Percentiles rank a stretch among this genome's conserved stretches.
Evolutionary conservation across 768 basidiomycete species (phyloP).

Genomic region (Mycena chlorophos): DNA sequence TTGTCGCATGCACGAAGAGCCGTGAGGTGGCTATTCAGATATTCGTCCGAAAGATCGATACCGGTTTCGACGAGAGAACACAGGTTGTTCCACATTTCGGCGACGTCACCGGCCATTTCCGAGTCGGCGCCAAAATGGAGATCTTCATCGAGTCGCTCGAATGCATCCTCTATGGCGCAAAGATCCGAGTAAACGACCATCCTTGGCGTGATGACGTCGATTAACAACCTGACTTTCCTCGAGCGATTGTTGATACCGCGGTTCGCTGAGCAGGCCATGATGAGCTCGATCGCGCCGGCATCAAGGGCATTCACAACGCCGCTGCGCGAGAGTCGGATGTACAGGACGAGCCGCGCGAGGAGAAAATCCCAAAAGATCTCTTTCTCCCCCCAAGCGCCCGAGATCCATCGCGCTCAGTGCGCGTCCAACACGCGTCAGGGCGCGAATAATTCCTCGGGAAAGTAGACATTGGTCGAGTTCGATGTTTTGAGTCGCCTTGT

Average conservation of each 20-base stretch:
- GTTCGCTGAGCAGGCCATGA: neutral
- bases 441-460: no score
- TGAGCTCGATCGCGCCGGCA: neutral
- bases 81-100: neutral
- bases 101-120: neutral
- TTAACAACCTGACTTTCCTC: neutral
- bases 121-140: neutral
- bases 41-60: neutral
- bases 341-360: no score
- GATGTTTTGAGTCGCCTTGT: no score
- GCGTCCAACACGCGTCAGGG: no score
- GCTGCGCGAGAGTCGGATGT: no score
- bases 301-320: neutral
- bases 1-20: neutral
- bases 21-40: no score
- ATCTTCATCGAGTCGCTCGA: neutral
- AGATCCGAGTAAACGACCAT: neutral
- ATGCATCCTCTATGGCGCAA: neutral
- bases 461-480: no score
- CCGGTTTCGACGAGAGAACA: neutral
- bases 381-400: no score
- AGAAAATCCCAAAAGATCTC: no score
- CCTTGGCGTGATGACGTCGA: neutral
- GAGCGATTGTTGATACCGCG: neutral
- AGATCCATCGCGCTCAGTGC: no score